Base-by-base conservation (phyloP, 257 asterid genomes). In the Solanum piurae region DNA sequence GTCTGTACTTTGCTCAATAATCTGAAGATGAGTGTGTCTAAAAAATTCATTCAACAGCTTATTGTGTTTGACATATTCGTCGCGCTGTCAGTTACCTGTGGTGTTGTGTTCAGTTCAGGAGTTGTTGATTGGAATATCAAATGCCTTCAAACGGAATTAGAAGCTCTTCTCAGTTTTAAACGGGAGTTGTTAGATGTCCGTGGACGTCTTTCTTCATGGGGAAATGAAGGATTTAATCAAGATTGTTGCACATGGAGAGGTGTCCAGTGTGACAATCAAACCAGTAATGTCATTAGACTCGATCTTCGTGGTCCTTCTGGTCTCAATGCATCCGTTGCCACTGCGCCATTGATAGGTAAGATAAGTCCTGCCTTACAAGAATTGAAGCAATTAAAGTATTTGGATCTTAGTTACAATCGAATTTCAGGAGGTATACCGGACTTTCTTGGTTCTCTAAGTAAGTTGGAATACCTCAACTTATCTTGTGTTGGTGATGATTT, bases 241-340 rank as follows among this genome's bases (percentile, higher is more conserved):
- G 93, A 92, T 36, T 93, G 95, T 87, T 92, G 94, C 85, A 25
- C 74, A 16, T 93, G 95, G 94, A 10, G 25, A 2, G 92, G 91
- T 1, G 80, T 93, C 7, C 3, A 4, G 0, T 93, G 95, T 64
- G 87, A 92, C 89, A 90, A 92, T 86, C 46, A n/a, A 13, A 91
- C 91, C 0, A 85, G 90, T 6, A 87, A 89, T 68, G 89, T 93
- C 5, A 84, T 77, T 0, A 46, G 13, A 6, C 90, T 93, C 16
- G 84, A n/a, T 1, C 89, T 93, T n/a, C 7, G 7, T 33, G 75
- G 52, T 12, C 49, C 42, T 2, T 23, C 58, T 4, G 34, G 14
- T 16, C 1, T 14, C 9, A 79, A 79, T 44, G 64, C 66, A 16
- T 42, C 64, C 2, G 38, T 7, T 33, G n/a, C 73, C 12, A 11